Conservation (phyloP, 139 green algal species). For the Closterium sp. region DNA sequence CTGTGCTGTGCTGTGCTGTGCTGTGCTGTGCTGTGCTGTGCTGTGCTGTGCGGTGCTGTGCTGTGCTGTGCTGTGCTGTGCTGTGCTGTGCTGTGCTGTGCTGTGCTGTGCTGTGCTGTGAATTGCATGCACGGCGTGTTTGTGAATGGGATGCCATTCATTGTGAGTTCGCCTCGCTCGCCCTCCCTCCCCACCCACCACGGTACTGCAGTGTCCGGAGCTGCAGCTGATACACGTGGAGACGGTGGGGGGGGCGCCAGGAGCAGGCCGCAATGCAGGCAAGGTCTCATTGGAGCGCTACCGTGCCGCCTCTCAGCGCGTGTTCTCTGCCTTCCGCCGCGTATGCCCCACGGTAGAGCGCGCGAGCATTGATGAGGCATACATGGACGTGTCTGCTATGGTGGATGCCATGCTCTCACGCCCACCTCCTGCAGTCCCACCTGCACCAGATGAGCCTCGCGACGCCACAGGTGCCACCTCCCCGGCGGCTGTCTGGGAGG, state of each 20-base stretch:
- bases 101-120: too few relatives aligned
- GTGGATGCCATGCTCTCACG: slow-evolving; percentile 13
- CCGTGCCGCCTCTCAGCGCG: slow-evolving; percentile 32
- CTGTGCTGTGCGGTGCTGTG: too few relatives aligned
- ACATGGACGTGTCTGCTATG: slow-evolving; percentile 76
- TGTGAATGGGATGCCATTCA: too few relatives aligned
- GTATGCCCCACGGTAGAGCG: slow-evolving; percentile 63
- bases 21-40: too few relatives aligned
- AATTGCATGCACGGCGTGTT: too few relatives aligned
- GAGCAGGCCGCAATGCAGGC: neutral
- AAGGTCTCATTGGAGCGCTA: slow-evolving; percentile 52
- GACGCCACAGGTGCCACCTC: neutral
- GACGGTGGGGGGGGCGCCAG: slow-evolving; percentile 62
- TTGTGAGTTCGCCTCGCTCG: too few relatives aligned
- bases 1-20: too few relatives aligned
- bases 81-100: too few relatives aligned
- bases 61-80: too few relatives aligned
- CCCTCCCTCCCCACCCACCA: too few relatives aligned
- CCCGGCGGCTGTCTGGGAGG: neutral
- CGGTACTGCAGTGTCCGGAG: slow-evolving; percentile 66
- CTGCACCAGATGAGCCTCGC: neutral
- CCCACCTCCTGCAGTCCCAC: neutral
- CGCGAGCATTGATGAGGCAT: slow-evolving; percentile 89
- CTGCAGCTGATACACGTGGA: slow-evolving; percentile 83
- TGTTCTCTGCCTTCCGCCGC: slow-evolving; percentile 56